Percentiles rank a stretch among this genome's conserved stretches.
These are phyloP conservation scores for Pinus albicaulis DNA, from an alignment of 75 land plant species.

Conservation along the genomic window DNA sequence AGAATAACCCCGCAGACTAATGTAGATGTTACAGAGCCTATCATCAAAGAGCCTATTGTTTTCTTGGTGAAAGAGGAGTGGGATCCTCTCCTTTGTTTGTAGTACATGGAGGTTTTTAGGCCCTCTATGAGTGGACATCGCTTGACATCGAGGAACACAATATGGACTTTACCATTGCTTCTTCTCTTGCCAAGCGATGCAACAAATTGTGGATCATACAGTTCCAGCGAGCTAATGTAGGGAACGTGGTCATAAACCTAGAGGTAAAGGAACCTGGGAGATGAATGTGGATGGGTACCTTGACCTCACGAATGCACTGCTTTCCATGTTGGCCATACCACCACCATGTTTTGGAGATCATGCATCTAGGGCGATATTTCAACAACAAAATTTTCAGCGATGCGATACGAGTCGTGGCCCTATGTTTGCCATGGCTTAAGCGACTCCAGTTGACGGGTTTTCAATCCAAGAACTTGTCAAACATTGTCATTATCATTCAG, in stretches of 20 bases:
- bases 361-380: slow-evolving; percentile 86
- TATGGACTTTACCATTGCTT: slow-evolving; percentile 42
- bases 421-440: slow-evolving; percentile 71
- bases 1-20: no score
- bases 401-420: slow-evolving; percentile 71
- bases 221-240: slow-evolving; percentile 72
- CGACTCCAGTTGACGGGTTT: slow-evolving; percentile 74
- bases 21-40: no score
- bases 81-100: slow-evolving; percentile 80
- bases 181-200: slow-evolving; percentile 64
- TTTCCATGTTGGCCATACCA: slow-evolving; percentile 79
- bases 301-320: slow-evolving; percentile 77
- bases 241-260: slow-evolving; percentile 52
- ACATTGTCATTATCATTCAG: slow-evolving; percentile 53
- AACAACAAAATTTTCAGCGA: slow-evolving; percentile 75
- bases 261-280: slow-evolving; percentile 57
- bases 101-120: slow-evolving; percentile 64
- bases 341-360: slow-evolving; percentile 72
- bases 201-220: slow-evolving; percentile 56
- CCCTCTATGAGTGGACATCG: slow-evolving; percentile 63
- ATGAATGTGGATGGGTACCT: slow-evolving; percentile 79
- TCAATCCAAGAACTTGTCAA: slow-evolving; percentile 65
- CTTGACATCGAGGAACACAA: slow-evolving; percentile 84
- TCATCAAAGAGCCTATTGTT: no score
- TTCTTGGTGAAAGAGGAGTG: no score